Percentiles rank a stretch among this genome's conserved stretches.
Conservation (phyloP, 257 asterid species). For the Solanum piurae region DNA sequence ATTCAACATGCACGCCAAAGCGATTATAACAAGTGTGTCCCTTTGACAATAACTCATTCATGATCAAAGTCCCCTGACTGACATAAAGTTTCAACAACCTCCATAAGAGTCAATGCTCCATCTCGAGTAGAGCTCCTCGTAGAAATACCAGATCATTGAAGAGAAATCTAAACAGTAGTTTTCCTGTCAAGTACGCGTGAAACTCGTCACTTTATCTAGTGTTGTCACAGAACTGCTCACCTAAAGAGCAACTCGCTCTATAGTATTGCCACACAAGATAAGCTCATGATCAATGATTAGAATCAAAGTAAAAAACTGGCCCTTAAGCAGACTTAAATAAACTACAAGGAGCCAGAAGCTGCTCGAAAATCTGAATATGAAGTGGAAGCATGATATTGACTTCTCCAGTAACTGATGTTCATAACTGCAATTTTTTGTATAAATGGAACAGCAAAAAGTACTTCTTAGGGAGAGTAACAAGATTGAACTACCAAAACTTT, state of each 20-base stretch:
- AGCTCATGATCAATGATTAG: not conserved
- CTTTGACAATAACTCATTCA: not conserved
- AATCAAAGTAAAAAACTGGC: not conserved
- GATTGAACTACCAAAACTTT: not conserved
- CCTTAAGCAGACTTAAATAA: not conserved
- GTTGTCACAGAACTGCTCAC: not conserved
- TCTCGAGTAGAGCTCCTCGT: not conserved
- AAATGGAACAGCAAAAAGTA: not conserved
- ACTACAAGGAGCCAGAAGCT: not conserved
- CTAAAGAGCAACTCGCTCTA: not conserved
- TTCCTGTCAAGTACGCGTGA: not conserved
- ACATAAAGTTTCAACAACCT: not conserved
- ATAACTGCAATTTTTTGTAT: not conserved
- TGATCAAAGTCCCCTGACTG: not conserved
- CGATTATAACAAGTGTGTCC: not conserved
- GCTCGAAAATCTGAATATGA: not conserved
- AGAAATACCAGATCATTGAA: not conserved
- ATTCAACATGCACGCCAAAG: not conserved
- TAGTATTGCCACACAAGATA: not conserved
- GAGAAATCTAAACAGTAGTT: not conserved
- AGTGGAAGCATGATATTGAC: not conserved
- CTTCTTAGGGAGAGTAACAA: not conserved
- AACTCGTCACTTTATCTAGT: not conserved
- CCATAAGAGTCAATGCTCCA: not conserved
- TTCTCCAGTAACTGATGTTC: not conserved